Conservation (phyloP, 176 grass and related monocot genomes). For the Raddia guianensis region DNA sequence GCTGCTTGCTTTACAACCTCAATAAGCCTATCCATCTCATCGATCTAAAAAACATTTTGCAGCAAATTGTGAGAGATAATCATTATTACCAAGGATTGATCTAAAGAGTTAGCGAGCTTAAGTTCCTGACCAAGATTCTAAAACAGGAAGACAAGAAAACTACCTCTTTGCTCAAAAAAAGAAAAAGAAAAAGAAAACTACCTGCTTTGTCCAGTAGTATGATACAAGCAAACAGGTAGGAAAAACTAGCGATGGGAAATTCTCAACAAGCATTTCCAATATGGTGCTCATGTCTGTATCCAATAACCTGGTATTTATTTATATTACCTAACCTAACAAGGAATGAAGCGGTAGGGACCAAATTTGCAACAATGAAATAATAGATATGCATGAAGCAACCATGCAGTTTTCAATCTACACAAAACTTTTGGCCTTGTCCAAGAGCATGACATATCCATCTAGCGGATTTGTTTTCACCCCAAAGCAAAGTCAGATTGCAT, state of each 20-base stretch:
- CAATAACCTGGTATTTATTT: constrained; percentile 9
- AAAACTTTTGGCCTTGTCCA: constrained; percentile 15
- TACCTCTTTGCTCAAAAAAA: too few relatives aligned
- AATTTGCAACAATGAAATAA: constrained; percentile 31
- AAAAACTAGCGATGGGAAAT: background rate
- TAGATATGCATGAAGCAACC: constrained; percentile 20
- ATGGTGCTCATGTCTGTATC: constrained; percentile 14
- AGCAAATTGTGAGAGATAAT: constrained; percentile 34
- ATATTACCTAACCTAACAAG: background rate
- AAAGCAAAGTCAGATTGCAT: background rate
- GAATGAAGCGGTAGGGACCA: background rate
- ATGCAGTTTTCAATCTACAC: constrained; percentile 24
- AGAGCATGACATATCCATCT: background rate
- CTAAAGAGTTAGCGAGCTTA: background rate
- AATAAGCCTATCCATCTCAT: constrained; percentile 68
- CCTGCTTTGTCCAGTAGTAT: constrained; percentile 10
- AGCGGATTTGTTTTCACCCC: constrained; percentile 5
- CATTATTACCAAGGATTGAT: constrained; percentile 1
- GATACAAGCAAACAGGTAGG: constrained; percentile 11
- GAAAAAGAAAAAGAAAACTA: too few relatives aligned
- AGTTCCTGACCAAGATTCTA: background rate
- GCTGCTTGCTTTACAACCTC: constrained; percentile 95
- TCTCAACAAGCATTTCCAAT: constrained; percentile 25
- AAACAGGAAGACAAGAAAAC: too few relatives aligned
- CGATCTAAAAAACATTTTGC: constrained; percentile 55